Base-by-base conservation (phyloP, 1,139 yeast genomes). In the Candida sp. region DNA sequence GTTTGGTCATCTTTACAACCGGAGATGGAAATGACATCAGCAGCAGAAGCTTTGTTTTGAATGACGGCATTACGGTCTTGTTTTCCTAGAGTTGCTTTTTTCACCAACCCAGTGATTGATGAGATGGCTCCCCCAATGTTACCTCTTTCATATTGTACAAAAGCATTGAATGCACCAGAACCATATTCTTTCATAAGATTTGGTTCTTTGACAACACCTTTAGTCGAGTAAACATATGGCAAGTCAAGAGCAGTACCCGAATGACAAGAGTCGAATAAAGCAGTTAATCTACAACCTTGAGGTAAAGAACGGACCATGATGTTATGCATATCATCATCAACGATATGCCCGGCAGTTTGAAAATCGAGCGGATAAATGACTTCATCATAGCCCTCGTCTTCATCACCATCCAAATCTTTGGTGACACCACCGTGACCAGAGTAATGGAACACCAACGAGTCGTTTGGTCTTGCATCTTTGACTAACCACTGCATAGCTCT, bases 391-490 rank as follows among this genome's bases (percentile, higher is more conserved):
- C 97, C 97, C 56, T 83, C 88, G 21, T 83, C 93, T 62, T 91
- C 98, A 60, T 90, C 97, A 15, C 97, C 97, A 57, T 87, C 87
- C 40, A 70, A 58, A 62, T 91, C 97, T 45, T 75, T 68, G 8
- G 87, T 81, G 52, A 82, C 83, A 8, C 97, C 96, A 32, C 98
- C 98, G 61, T 91, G 97, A 6, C 97, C 97, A 0, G 96, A 87
- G 61, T 86, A 90, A 62, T 89, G 96, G 74, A 90, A 82, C 50
- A 89, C 84, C 46, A 83, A 65, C 22, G 87, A 80, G 68, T 91
- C 95, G 56, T 90, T 88, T n/a, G 96, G 89, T 49, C 75, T 71
- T 0, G 97, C 97, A 49, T 77, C 91, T 35, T 69, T 70, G 22
- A 87, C 95, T 27, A 91, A 75, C 98, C 98, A 91, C 50, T 82